These are phyloP conservation scores for Glycine soja DNA, from an alignment of 306 rosid species.

Conservation along the genomic window DNA sequence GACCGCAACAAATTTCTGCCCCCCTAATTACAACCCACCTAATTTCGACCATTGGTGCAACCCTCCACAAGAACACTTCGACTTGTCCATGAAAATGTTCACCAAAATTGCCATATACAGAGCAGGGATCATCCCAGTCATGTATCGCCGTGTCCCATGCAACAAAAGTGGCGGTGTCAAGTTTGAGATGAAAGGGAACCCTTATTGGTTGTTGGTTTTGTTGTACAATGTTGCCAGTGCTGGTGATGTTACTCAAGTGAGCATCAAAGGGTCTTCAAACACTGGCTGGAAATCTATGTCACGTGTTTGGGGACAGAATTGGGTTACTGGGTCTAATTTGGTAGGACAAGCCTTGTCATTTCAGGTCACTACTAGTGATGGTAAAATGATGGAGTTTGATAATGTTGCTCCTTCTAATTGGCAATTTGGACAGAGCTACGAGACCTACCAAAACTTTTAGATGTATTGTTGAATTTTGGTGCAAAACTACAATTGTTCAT, in stretches of 20 bases:
- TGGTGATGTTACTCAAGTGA: slow-evolving; percentile 55
- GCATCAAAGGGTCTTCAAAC: slow-evolving; percentile 47
- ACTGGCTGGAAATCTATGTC: slow-evolving; percentile 55
- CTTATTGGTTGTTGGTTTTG: slow-evolving; percentile 49
- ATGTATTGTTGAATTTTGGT: no score
- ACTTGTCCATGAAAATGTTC: slow-evolving; percentile 68
- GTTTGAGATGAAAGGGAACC: slow-evolving; percentile 66
- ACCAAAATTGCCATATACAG: slow-evolving; percentile 46
- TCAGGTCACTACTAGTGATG: slow-evolving; percentile 57
- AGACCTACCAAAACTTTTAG: slow-evolving; percentile 39
- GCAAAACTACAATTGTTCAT: no score
- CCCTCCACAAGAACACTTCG: slow-evolving; percentile 74
- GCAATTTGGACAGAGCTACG: slow-evolving; percentile 62
- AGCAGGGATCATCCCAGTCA: slow-evolving; percentile 69
- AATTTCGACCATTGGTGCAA: slow-evolving; percentile 63
- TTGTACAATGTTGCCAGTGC: slow-evolving; percentile 65
- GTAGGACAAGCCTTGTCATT: slow-evolving; percentile 68
- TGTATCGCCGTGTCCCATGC: slow-evolving; percentile 53
- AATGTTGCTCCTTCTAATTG: slow-evolving; percentile 58
- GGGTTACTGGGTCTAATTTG: slow-evolving; percentile 30
- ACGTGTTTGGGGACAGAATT: slow-evolving; percentile 74
- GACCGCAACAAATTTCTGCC: slow-evolving; percentile 75
- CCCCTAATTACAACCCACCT: slow-evolving; percentile 53
- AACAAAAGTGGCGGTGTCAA: slow-evolving; percentile 54
- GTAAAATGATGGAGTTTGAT: slow-evolving; percentile 39